phyloP scores from a whole-genome alignment of 495 filamentous ascomycete species.

The Penicillium tannophilum region DNA sequence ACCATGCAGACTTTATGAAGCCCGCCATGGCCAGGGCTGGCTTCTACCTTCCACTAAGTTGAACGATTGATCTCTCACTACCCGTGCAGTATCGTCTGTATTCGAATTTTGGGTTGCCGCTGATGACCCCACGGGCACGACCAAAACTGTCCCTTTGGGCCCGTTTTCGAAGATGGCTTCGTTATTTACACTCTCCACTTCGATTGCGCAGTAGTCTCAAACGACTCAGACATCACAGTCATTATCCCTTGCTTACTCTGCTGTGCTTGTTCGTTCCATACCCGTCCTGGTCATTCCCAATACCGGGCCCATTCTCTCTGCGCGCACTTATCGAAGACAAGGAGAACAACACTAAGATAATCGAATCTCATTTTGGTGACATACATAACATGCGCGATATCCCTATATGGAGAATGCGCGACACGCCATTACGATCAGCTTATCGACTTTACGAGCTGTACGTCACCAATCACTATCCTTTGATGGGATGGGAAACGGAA shows the following conservation, averaged over 20 bases:
- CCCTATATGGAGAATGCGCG: conserved; percentile 38
- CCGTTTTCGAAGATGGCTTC: conserved; percentile 27
- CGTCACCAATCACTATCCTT: conserved; percentile 24
- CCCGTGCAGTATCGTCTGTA: too few relatives aligned
- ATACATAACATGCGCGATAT: conserved; percentile 22
- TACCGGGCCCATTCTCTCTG: conserved; percentile 25
- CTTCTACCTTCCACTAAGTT: too few relatives aligned
- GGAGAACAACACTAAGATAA: conserved; percentile 18
- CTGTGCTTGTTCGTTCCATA: conserved; percentile 27
- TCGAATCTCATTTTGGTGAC: conserved; percentile 28
- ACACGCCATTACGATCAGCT: conserved; percentile 40
- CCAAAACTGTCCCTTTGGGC: conserved; percentile 14
- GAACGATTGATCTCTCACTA: too few relatives aligned
- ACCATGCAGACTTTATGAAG: too few relatives aligned
- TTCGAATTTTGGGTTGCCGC: too few relatives aligned
- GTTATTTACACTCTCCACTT: conserved; percentile 27
- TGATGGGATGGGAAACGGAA: conserved; percentile 37
- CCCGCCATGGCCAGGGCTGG: too few relatives aligned
- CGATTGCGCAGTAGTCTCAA: conserved; percentile 25
- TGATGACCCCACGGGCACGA: not conserved
- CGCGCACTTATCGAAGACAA: conserved; percentile 6
- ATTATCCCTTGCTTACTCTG: conserved; percentile 27
- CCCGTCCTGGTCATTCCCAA: conserved; percentile 29
- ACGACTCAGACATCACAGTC: conserved; percentile 27
- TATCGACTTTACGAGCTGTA: conserved; percentile 44